Conservation (phyloP, 2,329 filamentous ascomycete species). For the Orbilia javanica region DNA sequence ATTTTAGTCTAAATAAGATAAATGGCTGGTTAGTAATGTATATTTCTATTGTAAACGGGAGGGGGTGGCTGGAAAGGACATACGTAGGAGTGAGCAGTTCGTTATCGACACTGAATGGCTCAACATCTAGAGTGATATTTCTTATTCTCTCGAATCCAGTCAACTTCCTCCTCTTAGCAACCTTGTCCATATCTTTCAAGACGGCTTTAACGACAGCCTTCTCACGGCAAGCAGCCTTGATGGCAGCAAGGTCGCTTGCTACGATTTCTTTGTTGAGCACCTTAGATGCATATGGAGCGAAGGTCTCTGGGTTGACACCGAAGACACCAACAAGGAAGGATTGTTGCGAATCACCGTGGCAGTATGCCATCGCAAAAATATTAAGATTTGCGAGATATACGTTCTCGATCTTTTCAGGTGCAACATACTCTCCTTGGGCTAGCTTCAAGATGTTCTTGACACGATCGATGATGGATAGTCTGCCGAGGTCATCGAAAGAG, state of each 20-base stretch:
- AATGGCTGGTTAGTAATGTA: slow-evolving; percentile 19
- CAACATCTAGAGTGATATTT: slow-evolving; percentile 79
- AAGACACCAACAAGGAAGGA: slow-evolving; percentile 86
- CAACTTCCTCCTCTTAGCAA: slow-evolving; percentile 86
- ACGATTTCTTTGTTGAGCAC: slow-evolving; percentile 77
- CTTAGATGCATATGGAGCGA: slow-evolving; percentile 83
- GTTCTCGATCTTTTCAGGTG: slow-evolving; percentile 96
- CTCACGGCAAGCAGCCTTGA: slow-evolving; percentile 77
- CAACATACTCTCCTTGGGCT: slow-evolving; percentile 97
- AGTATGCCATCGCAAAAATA: slow-evolving; percentile 81
- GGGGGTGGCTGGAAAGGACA: slow-evolving; percentile 59
- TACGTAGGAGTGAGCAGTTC: slow-evolving; percentile 85
- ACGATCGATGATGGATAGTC: slow-evolving; percentile 93
- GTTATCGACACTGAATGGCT: slow-evolving; percentile 94
- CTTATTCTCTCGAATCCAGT: slow-evolving; percentile 89
- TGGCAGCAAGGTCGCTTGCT: slow-evolving; percentile 74
- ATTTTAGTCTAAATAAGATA: slow-evolving; percentile 71
- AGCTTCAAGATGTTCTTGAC: slow-evolving; percentile 99
- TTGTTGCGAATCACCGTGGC: slow-evolving; percentile 89
- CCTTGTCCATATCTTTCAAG: slow-evolving; percentile 80
- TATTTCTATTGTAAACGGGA: neutral
- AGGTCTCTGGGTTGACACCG: slow-evolving; percentile 85
- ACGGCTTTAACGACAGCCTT: slow-evolving; percentile 80
- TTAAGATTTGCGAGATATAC: slow-evolving; percentile 86
- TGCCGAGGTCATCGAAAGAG: slow-evolving; percentile 83